Base-by-base conservation (phyloP, 495 filamentous ascomycete species). In the Cryomyces minteri region DNA sequence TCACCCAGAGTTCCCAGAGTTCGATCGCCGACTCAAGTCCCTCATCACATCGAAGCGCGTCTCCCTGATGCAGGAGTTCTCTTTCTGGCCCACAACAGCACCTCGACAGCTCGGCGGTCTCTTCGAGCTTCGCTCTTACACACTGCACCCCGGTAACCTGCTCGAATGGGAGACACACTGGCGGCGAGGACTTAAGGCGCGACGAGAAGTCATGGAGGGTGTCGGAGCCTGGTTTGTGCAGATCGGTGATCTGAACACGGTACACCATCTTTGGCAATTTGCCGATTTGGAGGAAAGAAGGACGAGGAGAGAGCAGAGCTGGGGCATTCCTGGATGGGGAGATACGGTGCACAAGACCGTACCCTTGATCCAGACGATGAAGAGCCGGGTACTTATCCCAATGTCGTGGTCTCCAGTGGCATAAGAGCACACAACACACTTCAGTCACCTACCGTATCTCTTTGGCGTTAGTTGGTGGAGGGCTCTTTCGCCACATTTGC, bases 191-290 rank as follows among this genome's bases (percentile, higher is more conserved):
- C 70, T 98, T 39, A 80, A 81, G 59, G 90, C 90, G 1, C 73
- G 90, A 25, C 74, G 83, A 28, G 85, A 96, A 56, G 88, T 96
- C 18, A 96, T 96, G 92, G 90, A 96, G 58, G 90, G 90, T 10
- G 92, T 98, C 1, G 90, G 90, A 8, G 90, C 90, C 1, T 98
- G 90, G 90, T 98, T 98, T 51, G 88, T 94, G 31, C 90, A 98
- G 68, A 88, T 98, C 52, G 90, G 90, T 41, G 90, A 94, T 41
- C 69, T 98, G 40, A 98, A 98, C 67, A 94, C 84, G 0, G 90
- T 98, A 18, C 92, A 98, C 64, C 88, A 96, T 57, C 72, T 98
- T 29, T 98, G 90, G 90, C 90, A 98, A 57, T 98, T 95, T 70
- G 88, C 88, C 40, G 80, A 96, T 62, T 61, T 98, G 48, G 85